A percentile compares a stretch with the other conserved stretches of the same genome.
phyloP scores from a whole-genome alignment of 1,284 basidiomycete genomes.

The Thecaphora frezii region DNA sequence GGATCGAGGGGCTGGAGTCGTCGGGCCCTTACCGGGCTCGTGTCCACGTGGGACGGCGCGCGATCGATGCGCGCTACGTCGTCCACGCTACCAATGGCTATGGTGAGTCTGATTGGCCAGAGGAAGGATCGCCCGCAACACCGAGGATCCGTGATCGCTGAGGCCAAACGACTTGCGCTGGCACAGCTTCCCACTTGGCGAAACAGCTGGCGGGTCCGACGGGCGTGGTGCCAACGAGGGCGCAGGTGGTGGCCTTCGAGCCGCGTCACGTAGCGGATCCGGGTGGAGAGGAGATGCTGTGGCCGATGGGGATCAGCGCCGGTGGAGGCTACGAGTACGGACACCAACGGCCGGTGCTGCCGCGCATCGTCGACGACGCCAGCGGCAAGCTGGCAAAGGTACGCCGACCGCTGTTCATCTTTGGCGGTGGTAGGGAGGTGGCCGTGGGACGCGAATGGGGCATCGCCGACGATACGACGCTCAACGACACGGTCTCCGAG shows the following conservation, averaged over 20 bases:
- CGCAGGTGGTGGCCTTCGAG: conserved; percentile 70
- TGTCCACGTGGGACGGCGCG: not conserved
- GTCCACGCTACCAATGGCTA: conserved; percentile 82
- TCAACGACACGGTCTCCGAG: conserved; percentile 64
- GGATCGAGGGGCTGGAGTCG: conserved; percentile 1
- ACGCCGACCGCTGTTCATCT: conserved; percentile 66
- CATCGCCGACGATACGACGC: conserved; percentile 67
- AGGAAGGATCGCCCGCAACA: too few relatives aligned
- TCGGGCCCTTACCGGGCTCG: not conserved
- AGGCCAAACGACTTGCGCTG: not conserved
- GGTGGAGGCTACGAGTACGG: conserved; percentile 72
- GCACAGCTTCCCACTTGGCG: conserved; percentile 66
- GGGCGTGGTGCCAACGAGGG: conserved; percentile 71
- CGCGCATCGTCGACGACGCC: conserved; percentile 2
- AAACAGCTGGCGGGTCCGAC: conserved; percentile 66
- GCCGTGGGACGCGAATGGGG: conserved; percentile 64
- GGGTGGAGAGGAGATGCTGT: conserved; percentile 2
- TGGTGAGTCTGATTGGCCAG: conserved; percentile 44
- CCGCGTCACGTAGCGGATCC: conserved; percentile 56
- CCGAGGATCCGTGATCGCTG: not conserved
- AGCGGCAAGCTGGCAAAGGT: not conserved
- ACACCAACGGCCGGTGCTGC: conserved; percentile 69
- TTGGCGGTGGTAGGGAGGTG: conserved; percentile 71
- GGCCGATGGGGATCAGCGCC: conserved; percentile 29
- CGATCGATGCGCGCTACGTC: conserved; percentile 66